Percentiles rank a stretch among this genome's conserved stretches.
Conservation (phyloP, 441 rosid genomes). For the Bruguiera hainesii region DNA sequence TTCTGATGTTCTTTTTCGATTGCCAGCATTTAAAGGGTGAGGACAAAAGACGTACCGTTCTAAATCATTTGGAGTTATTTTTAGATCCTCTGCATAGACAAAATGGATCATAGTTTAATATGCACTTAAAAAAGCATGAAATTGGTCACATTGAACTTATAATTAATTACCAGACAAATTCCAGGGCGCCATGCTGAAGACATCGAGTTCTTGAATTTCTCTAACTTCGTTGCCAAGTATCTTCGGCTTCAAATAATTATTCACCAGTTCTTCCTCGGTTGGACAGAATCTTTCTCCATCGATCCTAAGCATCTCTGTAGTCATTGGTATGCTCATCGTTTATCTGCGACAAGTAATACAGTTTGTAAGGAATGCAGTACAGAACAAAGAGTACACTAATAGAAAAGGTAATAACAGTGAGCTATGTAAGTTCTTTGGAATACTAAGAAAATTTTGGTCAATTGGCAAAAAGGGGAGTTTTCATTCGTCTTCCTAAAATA, state of each 20-base stretch:
- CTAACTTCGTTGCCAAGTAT: background rate
- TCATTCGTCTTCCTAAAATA: slow-evolving; percentile 21
- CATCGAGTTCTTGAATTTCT: background rate
- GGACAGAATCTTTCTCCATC: background rate
- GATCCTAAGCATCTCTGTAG: background rate
- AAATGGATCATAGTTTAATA: background rate
- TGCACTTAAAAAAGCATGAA: no score
- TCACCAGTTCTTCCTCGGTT: background rate
- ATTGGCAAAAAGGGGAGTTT: background rate
- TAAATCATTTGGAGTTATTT: background rate
- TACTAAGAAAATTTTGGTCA: background rate
- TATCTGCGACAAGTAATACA: no score
- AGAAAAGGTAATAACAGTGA: background rate
- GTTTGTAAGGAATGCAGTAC: background rate
- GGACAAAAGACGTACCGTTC: slow-evolving; percentile 1
- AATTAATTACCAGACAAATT: background rate
- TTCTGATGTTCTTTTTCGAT: background rate
- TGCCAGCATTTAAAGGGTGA: background rate
- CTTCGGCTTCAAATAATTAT: background rate
- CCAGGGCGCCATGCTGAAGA: background rate
- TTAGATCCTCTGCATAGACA: background rate
- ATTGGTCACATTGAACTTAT: no score
- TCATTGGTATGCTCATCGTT: background rate
- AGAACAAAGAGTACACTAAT: background rate
- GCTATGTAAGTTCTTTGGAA: no score